Conservation (phyloP, 1,139 yeast species). For the Magnusiomyces clavatus region DNA sequence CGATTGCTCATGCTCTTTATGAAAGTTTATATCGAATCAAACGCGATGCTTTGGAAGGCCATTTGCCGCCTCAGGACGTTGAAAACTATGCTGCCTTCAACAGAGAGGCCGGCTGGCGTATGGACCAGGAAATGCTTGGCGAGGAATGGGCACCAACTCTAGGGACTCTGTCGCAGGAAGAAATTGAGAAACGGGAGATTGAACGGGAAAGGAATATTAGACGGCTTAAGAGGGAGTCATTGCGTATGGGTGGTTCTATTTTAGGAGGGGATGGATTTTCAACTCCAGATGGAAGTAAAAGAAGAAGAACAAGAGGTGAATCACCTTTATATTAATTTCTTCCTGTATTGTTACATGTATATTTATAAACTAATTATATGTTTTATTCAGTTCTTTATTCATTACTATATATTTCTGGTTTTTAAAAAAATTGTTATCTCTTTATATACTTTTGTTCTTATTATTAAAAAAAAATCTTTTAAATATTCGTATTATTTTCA, state of each 20-base stretch:
- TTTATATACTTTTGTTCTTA: neutral
- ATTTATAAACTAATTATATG: neutral
- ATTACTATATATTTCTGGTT: neutral
- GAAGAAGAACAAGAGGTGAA: slow-evolving; percentile 1
- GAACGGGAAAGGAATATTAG: slow-evolving; percentile 90
- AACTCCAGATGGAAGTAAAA: neutral
- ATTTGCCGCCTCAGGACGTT: slow-evolving; percentile 44
- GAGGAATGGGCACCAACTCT: slow-evolving; percentile 87
- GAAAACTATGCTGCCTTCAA: slow-evolving; percentile 54
- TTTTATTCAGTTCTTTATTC: neutral
- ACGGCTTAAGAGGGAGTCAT: slow-evolving; percentile 84
- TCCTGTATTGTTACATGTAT: too few species aligned
- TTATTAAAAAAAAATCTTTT: neutral
- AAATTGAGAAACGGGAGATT: slow-evolving; percentile 88
- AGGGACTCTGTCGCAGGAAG: slow-evolving; percentile 82
- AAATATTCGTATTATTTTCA: neutral
- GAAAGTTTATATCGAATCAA: slow-evolving; percentile 71
- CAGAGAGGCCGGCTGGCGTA: slow-evolving; percentile 55
- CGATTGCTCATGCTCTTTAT: slow-evolving; percentile 80
- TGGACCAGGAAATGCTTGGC: slow-evolving; percentile 52
- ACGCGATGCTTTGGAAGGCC: slow-evolving; percentile 81
- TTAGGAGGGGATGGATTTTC: neutral
- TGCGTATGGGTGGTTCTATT: slow-evolving; percentile 29
- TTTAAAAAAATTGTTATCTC: neutral
- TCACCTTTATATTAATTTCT: neutral